These are phyloP conservation scores for Termitomyces sp. DNA, from an alignment of 768 basidiomycete species.

Conservation along the genomic window DNA sequence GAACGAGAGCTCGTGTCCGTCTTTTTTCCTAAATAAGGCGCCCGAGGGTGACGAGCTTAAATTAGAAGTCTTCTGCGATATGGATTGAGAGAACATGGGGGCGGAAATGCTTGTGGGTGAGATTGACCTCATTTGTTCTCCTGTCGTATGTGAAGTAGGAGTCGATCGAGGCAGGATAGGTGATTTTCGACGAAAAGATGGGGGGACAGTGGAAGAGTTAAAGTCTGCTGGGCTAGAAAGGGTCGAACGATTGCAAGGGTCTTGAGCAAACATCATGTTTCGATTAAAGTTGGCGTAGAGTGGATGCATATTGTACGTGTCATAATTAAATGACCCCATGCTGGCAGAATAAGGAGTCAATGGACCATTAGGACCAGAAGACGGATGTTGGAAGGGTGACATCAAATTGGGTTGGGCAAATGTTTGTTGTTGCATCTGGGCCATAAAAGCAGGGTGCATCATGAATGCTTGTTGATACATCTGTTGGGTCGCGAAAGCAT, in stretches of 20 bases:
- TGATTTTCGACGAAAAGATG: constrained; percentile 13
- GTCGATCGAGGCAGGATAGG: constrained; percentile 6
- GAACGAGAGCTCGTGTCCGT: constrained; percentile 44
- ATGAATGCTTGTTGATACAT: constrained; percentile 5
- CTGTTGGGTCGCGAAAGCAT: neutral
- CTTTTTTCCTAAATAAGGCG: constrained; percentile 36
- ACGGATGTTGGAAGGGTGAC: neutral
- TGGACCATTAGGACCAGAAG: neutral
- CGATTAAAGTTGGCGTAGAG: neutral
- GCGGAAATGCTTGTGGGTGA: constrained; percentile 4
- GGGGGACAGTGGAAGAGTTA: constrained; percentile 9
- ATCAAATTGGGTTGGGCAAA: neutral
- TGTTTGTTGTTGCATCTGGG: constrained; percentile 3
- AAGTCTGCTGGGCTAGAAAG: neutral
- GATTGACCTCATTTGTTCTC: constrained; percentile 6
- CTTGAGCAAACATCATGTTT: constrained; percentile 1
- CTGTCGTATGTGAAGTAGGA: constrained; percentile 3
- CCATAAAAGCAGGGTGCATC: constrained; percentile 2
- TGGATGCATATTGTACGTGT: neutral
- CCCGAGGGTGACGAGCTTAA: constrained; percentile 12
- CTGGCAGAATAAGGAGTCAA: neutral
- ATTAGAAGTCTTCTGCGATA: neutral
- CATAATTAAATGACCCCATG: neutral
- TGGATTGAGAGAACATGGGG: neutral
- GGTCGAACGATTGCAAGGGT: neutral